These are phyloP conservation scores for Mycosphaerella sp. DNA, from an alignment of 2,329 filamentous ascomycete genomes.

Conservation along the genomic window DNA sequence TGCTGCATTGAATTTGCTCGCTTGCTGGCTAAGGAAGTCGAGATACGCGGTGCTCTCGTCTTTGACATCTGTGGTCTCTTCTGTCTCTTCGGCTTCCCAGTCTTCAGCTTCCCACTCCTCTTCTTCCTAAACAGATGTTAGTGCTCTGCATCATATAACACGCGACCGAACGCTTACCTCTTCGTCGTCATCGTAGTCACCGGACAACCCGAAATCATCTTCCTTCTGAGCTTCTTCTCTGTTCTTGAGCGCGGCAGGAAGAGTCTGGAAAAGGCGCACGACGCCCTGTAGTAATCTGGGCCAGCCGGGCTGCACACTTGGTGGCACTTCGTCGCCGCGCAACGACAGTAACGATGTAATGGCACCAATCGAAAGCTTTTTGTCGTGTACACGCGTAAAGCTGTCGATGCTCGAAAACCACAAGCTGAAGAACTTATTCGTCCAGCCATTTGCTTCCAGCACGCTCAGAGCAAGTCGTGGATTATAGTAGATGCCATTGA, in stretches of 20 bases:
- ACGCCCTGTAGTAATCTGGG: slow-evolving; percentile 83
- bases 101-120: slow-evolving; percentile 73
- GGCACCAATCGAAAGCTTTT: slow-evolving; percentile 94
- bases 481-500: slow-evolving; percentile 98
- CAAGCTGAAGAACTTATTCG: slow-evolving; percentile 96
- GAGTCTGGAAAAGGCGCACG: slow-evolving; percentile 82
- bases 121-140: slow-evolving; percentile 50
- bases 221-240: slow-evolving; percentile 85
- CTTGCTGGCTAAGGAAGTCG: slow-evolving; percentile 87
- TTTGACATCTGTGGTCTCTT: slow-evolving; percentile 62
- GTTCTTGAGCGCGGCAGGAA: slow-evolving; percentile 82
- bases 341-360: slow-evolving; percentile 81
- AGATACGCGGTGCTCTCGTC: slow-evolving; percentile 93
- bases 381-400: slow-evolving; percentile 93
- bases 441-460: slow-evolving; percentile 88
- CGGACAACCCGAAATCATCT: slow-evolving; percentile 70
- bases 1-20: slow-evolving; percentile 47
- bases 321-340: slow-evolving; percentile 72
- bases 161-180: slow-evolving; percentile 39
- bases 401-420: slow-evolving; percentile 97
- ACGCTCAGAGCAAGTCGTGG: slow-evolving; percentile 76
- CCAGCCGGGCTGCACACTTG: slow-evolving; percentile 94
- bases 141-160: neutral
- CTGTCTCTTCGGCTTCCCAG: slow-evolving; percentile 58
- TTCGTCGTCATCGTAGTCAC: slow-evolving; percentile 69